Evolutionary conservation across 768 basidiomycete species (phyloP).

Genomic region (Thelephora aurantiotincta): DNA sequence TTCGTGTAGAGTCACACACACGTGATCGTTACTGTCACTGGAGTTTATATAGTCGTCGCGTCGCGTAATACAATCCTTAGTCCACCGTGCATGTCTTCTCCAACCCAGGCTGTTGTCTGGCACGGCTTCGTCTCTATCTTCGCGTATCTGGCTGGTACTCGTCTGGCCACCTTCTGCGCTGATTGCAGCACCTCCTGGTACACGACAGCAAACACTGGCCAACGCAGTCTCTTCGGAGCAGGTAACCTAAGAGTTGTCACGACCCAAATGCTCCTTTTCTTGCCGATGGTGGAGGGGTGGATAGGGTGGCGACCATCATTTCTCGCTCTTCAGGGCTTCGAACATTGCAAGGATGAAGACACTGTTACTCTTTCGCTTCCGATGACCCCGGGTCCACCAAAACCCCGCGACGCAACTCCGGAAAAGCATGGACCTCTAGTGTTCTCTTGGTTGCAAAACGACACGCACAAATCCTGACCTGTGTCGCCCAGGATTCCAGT

Average conservation of each 20-base stretch:
- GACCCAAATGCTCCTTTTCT: background rate
- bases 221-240: background rate
- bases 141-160: background rate
- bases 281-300: background rate
- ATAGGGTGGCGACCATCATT: background rate
- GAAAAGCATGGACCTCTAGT: background rate
- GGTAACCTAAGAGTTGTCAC: background rate
- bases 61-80: too few species aligned
- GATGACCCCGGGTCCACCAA: background rate
- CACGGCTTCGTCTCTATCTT: too few species aligned
- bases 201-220: background rate
- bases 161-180: background rate
- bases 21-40: too few species aligned
- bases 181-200: background rate
- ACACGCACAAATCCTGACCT: slow-evolving; percentile 3
- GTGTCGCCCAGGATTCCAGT: slow-evolving; percentile 1
- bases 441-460: background rate
- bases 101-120: too few species aligned
- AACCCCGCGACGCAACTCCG: background rate
- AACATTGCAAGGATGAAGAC: background rate
- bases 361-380: background rate
- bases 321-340: background rate
- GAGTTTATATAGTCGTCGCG: too few species aligned
- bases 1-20: too few species aligned
- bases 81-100: too few species aligned